Evolutionary conservation across 1,139 yeast genomes (phyloP).

Genomic region (Geotrichum aggregatum): DNA sequence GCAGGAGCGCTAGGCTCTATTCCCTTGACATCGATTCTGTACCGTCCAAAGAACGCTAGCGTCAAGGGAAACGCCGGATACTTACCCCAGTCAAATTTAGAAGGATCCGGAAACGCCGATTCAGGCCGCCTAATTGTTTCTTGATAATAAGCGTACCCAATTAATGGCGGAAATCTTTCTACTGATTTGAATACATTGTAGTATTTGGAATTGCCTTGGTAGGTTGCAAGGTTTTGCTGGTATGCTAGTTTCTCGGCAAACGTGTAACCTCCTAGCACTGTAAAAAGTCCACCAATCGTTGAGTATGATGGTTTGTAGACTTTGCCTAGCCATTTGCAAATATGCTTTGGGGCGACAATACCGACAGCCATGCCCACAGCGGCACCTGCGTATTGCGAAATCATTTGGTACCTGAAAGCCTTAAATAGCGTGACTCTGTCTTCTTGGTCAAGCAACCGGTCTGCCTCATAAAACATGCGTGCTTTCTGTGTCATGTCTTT

Average conservation of each 20-base stretch:
- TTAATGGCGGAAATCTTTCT: slow-evolving; percentile 10
- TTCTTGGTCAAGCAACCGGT: slow-evolving; percentile 11
- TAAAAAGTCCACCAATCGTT: slow-evolving; percentile 8
- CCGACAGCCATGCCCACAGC: slow-evolving; percentile 12
- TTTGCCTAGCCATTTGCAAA: slow-evolving; percentile 6
- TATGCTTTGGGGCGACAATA: slow-evolving; percentile 9
- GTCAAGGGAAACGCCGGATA: slow-evolving; percentile 19
- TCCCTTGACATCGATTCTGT: slow-evolving; percentile 15
- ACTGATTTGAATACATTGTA: slow-evolving; percentile 6
- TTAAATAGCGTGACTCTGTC: slow-evolving; percentile 12
- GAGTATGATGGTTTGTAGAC: slow-evolving; percentile 17
- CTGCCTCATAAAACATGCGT: slow-evolving; percentile 15
- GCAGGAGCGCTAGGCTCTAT: background rate
- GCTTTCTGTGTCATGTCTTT: slow-evolving; percentile 12
- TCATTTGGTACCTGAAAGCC: slow-evolving; percentile 15
- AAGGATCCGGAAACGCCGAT: slow-evolving; percentile 19
- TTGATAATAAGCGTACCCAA: slow-evolving; percentile 19
- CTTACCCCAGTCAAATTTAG: slow-evolving; percentile 18
- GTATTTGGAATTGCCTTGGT: slow-evolving; percentile 13
- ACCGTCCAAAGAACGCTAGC: slow-evolving; percentile 12
- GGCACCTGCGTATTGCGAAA: slow-evolving; percentile 18
- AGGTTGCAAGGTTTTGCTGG: slow-evolving; percentile 6
- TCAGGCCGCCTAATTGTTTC: slow-evolving; percentile 16
- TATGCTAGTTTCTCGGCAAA: slow-evolving; percentile 8
- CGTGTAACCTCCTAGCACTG: slow-evolving; percentile 11